These are phyloP conservation scores for Haplosporangium sp. DNA, from an alignment of 371 early-diverging fungal species.

Conservation along the genomic window DNA sequence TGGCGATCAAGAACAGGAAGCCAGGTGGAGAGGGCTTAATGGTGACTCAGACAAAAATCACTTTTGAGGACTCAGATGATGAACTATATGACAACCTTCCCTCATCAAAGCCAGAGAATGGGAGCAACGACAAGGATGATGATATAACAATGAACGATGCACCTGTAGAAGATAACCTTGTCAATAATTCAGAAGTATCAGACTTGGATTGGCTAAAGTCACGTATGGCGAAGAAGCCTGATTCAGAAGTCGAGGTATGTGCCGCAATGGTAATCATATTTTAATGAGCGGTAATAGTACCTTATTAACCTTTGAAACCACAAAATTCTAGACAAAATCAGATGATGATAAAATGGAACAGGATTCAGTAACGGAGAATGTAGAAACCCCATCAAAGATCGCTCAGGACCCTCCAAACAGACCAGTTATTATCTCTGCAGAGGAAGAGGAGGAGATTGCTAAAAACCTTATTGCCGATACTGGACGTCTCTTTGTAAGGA, in stretches of 20 bases:
- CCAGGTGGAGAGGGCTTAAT: slow-evolving; percentile 69
- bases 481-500: slow-evolving; percentile 93
- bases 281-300: too few relatives aligned
- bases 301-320: too few relatives aligned
- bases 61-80: slow-evolving; percentile 76
- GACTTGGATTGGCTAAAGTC: slow-evolving; percentile 79
- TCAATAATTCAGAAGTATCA: slow-evolving; percentile 58
- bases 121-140: slow-evolving; percentile 45
- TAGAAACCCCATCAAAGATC: slow-evolving; percentile 23
- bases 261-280: too few relatives aligned
- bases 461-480: slow-evolving; percentile 89
- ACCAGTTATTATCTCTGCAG: slow-evolving; percentile 50
- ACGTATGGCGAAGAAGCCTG: slow-evolving; percentile 65
- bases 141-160: slow-evolving; percentile 15
- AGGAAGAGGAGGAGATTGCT: slow-evolving; percentile 52
- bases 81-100: slow-evolving; percentile 77
- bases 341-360: slow-evolving; percentile 26
- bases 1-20: slow-evolving; percentile 68
- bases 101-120: slow-evolving; percentile 26
- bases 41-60: slow-evolving; percentile 69
- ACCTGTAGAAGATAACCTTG: slow-evolving; percentile 37
- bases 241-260: slow-evolving; percentile 30
- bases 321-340: slow-evolving; percentile 6
- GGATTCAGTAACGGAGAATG: neutral
- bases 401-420: slow-evolving; percentile 52